Base-by-base conservation (phyloP, 1,139 yeast genomes). In the Suhomyces guaymorum region DNA sequence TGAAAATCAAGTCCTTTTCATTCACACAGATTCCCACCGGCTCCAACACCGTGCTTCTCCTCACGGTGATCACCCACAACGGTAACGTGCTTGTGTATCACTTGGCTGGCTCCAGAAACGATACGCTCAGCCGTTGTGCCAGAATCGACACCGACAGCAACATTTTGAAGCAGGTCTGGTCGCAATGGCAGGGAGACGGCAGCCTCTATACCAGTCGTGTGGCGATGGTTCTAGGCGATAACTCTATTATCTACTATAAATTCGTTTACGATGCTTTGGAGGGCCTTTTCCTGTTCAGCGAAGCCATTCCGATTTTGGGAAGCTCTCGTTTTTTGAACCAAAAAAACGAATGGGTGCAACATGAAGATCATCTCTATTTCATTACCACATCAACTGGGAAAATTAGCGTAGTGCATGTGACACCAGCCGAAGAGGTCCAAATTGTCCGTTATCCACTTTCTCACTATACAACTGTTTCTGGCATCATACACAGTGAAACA, bases 1-100 rank as follows among this genome's bases (percentile, higher is more conserved):
- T 68, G 15, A 57, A 54, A 25, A 48, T 68, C 9, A 57, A 55
- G 28, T 49, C 51, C 27, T 70, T 70, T 38, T 49, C 54, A 14
- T 61, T 69, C 28, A 49, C 50, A 7, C 42, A 33, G 7, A 37
- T 49, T 6, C 41, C 40, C 5, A 44, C 40, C 13, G 42, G 46
- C 11, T 35, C 35, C 5, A 43, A 45, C 9, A 19, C 39, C 7
- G 37, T 39, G 5, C 28, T 49, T 9, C 37, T 47, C 12, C 35
- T 60, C 17, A 41, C 50, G 13, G 14, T 54, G 3, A 39, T 46
- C 10, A 54, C 55, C 7, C 49, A 50, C 24, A 35, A 49, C 21
- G 49, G 51, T 1, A 39, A 41, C 15, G 38, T 58, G 10, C 42
- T 55, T 12, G 41, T 62, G 2, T 59, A 54, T 32, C 34, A 43